A percentile compares a stretch with the other conserved stretches of the same genome.
These are phyloP conservation scores for Oenanthe sinensis DNA, from an alignment of 129 eudicot genomes.

Conservation along the genomic window DNA sequence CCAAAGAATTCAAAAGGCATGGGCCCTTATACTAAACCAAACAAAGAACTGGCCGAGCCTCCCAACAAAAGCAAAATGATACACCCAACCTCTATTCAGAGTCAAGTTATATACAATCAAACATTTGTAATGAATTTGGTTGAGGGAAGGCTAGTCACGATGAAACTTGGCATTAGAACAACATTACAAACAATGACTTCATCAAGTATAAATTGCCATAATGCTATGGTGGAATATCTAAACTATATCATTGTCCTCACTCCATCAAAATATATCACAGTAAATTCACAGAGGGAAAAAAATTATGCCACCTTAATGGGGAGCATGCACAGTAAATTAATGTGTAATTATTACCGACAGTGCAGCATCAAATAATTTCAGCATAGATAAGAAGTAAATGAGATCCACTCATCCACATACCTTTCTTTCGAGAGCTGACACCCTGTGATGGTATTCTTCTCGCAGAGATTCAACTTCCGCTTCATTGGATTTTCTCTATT, in stretches of 20 bases:
- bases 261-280: not conserved
- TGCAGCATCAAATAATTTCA: not conserved
- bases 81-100: not conserved
- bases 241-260: not conserved
- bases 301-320: not conserved
- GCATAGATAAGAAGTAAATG: not conserved
- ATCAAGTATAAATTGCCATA: not conserved
- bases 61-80: not conserved
- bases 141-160: not conserved
- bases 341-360: not conserved
- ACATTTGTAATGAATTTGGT: not conserved
- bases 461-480: slow-evolving; percentile 75
- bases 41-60: not conserved
- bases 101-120: not conserved
- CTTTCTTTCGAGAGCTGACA: slow-evolving; percentile 83
- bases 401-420: slow-evolving; percentile 25
- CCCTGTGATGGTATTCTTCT: slow-evolving; percentile 88
- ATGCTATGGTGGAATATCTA: not conserved
- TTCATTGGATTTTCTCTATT: slow-evolving; percentile 75
- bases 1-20: not conserved
- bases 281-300: no score
- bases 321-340: not conserved
- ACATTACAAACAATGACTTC: not conserved
- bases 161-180: not conserved
- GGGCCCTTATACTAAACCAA: not conserved